phyloP scores from a whole-genome alignment of 139 green algal species.

The Limnomonas spitsbergensis region DNA sequence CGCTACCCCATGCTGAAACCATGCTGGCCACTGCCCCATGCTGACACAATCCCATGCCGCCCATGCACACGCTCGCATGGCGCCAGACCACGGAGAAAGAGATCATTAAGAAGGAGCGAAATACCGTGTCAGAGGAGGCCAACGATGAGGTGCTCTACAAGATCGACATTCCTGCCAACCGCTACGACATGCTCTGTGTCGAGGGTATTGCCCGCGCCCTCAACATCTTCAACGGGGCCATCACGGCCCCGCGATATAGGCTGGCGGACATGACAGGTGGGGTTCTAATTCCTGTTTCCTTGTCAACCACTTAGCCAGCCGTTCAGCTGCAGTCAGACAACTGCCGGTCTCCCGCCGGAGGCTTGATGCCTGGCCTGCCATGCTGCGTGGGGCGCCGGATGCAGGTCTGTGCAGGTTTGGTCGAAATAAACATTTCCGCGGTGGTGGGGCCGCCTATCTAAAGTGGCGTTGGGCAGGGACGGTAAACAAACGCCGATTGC shows the following conservation, averaged over 20 bases:
- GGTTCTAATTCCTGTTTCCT: no score
- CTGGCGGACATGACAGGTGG: conserved; percentile 72
- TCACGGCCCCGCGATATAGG: conserved; percentile 62
- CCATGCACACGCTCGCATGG: no score
- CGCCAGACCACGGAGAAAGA: conserved; percentile 88
- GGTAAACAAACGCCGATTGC: no score
- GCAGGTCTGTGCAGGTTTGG: neutral
- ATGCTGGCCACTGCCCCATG: no score
- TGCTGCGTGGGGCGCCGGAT: neutral
- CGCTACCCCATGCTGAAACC: no score
- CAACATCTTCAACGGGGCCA: conserved; percentile 89
- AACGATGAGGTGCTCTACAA: conserved; percentile 95
- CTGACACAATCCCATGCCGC: no score
- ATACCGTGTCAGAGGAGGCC: conserved; percentile 16
- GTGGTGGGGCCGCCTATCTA: no score
- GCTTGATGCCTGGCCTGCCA: no score
- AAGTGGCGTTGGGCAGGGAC: no score
- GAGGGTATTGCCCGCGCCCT: conserved; percentile 94
- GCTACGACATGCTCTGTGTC: conserved; percentile 99
- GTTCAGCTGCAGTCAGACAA: no score
- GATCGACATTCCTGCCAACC: conserved; percentile 98
- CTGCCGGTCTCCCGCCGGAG: no score
- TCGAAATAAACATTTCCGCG: no score
- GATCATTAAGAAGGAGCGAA: conserved; percentile 85
- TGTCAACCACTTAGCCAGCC: neutral